These are phyloP conservation scores for Auricularia sp. DNA, from an alignment of 768 basidiomycete genomes.

Conservation along the genomic window DNA sequence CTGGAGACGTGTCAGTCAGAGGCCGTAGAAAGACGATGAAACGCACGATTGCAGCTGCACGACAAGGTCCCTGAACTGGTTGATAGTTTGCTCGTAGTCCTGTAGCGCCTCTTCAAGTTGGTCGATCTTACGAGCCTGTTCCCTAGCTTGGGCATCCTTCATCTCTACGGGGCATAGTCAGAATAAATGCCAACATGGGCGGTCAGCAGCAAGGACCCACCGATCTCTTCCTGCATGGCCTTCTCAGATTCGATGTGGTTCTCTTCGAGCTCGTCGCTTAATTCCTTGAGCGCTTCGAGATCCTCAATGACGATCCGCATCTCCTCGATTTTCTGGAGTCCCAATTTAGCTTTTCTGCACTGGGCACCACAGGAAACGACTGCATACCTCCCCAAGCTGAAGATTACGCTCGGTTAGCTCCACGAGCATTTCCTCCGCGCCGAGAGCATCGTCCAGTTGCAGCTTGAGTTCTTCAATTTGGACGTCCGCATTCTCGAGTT, in stretches of 20 bases:
- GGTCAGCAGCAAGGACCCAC: constrained; percentile 32
- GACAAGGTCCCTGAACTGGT: constrained; percentile 90
- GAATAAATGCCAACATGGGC: background rate
- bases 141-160: constrained; percentile 62
- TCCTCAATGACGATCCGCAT: constrained; percentile 96
- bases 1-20: constrained; percentile 30
- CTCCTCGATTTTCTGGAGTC: constrained; percentile 83
- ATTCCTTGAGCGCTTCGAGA: constrained; percentile 88
- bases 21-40: constrained; percentile 4
- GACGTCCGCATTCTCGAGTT: constrained; percentile 77
- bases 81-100: constrained; percentile 82
- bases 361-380: no score
- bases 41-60: constrained; percentile 66
- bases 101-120: constrained; percentile 67
- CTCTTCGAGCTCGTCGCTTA: constrained; percentile 95
- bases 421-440: constrained; percentile 93
- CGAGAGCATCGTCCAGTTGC: constrained; percentile 90
- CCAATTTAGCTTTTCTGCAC: no score
- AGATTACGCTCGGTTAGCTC: constrained; percentile 92
- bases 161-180: constrained; percentile 33
- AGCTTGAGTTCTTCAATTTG: constrained; percentile 90
- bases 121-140: constrained; percentile 54
- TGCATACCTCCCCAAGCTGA: constrained; percentile 70
- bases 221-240: constrained; percentile 78
- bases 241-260: constrained; percentile 93